Evolutionary conservation across 352 stramenopile genomes (phyloP).

Genomic region (Aphanomyces astaci): DNA sequence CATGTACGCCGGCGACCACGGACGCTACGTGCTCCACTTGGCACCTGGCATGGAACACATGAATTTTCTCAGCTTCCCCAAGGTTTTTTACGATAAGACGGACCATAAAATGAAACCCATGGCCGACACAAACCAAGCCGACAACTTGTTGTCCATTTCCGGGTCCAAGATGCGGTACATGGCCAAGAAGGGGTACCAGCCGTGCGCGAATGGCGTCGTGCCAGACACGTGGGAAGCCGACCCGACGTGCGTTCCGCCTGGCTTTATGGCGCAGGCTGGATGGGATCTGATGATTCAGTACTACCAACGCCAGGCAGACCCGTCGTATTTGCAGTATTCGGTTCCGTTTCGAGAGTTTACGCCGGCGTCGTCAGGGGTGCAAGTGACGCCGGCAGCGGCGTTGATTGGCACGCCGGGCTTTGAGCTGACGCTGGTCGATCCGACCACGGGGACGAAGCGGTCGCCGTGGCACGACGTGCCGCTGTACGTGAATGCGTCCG

Average conservation of each 20-base stretch:
- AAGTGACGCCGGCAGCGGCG: constrained; percentile 27
- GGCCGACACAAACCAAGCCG: constrained; percentile 79
- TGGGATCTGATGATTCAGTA: constrained; percentile 99
- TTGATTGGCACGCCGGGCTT: constrained; percentile 69
- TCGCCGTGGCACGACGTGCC: constrained; percentile 98
- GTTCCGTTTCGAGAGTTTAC: constrained; percentile 40
- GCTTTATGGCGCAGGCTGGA: constrained; percentile 97
- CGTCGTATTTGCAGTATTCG: constrained; percentile 70
- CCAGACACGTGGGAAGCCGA: constrained; percentile 61
- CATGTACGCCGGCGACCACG: constrained; percentile 95
- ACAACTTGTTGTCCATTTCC: constrained; percentile 97
- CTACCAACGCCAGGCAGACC: constrained; percentile 93
- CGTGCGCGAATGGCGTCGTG: constrained; percentile 77
- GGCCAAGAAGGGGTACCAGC: constrained; percentile 89
- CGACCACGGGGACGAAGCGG: constrained; percentile 36
- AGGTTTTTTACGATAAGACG: constrained; percentile 96
- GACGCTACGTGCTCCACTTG: constrained; percentile 94
- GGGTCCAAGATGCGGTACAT: constrained; percentile 96
- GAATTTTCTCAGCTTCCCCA: constrained; percentile 93
- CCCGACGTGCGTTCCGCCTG: constrained; percentile 91
- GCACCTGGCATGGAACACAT: constrained; percentile 92
- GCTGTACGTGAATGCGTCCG: constrained; percentile 63
- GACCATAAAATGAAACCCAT: constrained; percentile 98
- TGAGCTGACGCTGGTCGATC: constrained; percentile 39
- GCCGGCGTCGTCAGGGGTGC: background rate